phyloP scores from a whole-genome alignment of 164 flowering plant genomes.

The Sedum album region DNA sequence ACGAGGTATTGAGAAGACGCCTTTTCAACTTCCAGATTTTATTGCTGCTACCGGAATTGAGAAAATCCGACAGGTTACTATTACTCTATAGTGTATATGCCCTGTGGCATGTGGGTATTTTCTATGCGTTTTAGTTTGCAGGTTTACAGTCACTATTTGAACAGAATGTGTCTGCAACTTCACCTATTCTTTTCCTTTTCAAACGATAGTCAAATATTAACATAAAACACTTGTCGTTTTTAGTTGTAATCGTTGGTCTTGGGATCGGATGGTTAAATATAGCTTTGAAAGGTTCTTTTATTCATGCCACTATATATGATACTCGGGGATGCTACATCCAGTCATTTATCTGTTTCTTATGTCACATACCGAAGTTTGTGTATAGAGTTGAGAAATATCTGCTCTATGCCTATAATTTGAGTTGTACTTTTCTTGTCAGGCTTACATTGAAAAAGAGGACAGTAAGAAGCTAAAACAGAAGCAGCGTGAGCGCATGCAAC shows the following conservation, averaged over 20 bases:
- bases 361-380: neutral
- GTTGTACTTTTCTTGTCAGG: conserved; percentile 28
- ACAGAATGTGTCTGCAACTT: too few relatives aligned
- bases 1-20: conserved; percentile 97
- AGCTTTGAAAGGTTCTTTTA: too few relatives aligned
- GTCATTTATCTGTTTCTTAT: neutral
- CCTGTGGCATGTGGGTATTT: too few relatives aligned
- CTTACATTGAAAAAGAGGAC: conserved; percentile 97
- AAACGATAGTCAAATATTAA: too few relatives aligned
- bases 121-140: too few relatives aligned
- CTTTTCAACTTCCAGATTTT: conserved; percentile 97
- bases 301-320: too few relatives aligned
- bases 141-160: too few relatives aligned
- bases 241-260: too few relatives aligned
- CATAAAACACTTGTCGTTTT: too few relatives aligned
- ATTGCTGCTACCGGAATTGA: conserved; percentile 98
- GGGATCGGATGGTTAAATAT: too few relatives aligned
- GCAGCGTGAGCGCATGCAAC: conserved; percentile 99
- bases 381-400: neutral
- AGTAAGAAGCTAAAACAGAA: conserved; percentile 94
- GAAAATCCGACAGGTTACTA: conserved; percentile 86
- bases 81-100: neutral
- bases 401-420: neutral
- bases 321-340: too few relatives aligned
- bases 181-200: too few relatives aligned